phyloP scores from a whole-genome alignment of 495 filamentous ascomycete species.

The Podospora pseudoanserina region DNA sequence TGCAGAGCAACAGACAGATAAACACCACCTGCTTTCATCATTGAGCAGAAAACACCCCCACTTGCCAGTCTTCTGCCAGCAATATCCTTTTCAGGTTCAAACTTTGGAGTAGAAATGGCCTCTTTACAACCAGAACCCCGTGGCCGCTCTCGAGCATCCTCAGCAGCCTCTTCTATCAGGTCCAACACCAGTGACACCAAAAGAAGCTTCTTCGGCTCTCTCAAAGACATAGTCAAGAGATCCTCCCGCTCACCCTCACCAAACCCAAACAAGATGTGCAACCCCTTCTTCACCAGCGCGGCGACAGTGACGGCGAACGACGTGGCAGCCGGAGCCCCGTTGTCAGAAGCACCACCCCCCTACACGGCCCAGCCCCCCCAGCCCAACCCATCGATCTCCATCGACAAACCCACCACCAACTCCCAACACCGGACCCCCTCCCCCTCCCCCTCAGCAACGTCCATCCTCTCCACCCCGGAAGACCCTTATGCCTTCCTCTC shows the following conservation, averaged over 20 bases:
- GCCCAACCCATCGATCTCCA: slow-evolving; percentile 20
- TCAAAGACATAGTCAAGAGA: slow-evolving; percentile 23
- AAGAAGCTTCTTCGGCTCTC: slow-evolving; percentile 19
- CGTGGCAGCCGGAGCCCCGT: slow-evolving; percentile 6
- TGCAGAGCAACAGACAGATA: not conserved
- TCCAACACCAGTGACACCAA: slow-evolving; percentile 1
- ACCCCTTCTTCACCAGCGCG: slow-evolving; percentile 9
- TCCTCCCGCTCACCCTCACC: slow-evolving; percentile 15
- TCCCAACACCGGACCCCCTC: slow-evolving; percentile 15
- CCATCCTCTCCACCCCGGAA: slow-evolving; percentile 41
- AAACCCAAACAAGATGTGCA: not conserved
- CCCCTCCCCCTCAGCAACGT: slow-evolving; percentile 23
- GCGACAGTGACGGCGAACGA: not conserved
- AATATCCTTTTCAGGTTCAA: not conserved
- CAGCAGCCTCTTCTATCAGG: slow-evolving; percentile 2
- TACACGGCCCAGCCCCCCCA: slow-evolving; percentile 1
- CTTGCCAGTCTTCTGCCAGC: not conserved
- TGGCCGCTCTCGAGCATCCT: slow-evolving; percentile 7
- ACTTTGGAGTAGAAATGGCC: not conserved
- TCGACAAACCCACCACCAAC: slow-evolving; percentile 1
- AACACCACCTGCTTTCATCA: not conserved
- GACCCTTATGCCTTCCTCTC: slow-evolving; percentile 76
- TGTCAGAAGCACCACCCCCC: slow-evolving; percentile 11
- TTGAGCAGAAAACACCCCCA: not conserved
- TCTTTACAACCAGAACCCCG: not conserved